Evolutionary conservation across 441 rosid species (phyloP), one percentile per base, ranked within the genome.

Genomic region (Manihot esculenta): DNA sequence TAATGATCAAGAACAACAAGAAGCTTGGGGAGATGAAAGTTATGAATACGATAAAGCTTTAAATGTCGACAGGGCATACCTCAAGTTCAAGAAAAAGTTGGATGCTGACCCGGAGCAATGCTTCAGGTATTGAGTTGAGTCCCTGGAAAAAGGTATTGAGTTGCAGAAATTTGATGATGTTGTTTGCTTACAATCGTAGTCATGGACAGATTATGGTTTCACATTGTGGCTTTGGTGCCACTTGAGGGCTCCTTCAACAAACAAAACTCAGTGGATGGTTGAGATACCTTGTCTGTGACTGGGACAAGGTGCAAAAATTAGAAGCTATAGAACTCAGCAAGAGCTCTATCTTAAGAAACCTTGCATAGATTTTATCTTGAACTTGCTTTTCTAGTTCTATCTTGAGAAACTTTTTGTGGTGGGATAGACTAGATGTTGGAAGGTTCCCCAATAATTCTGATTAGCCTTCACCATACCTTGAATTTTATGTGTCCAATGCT

Each of bases 11-110:
- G 86, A 70, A 71, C 74, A 64, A 64, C 91, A 83, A 75, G 94
- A 89, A 84, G 69, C 33, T 1, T 90, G 96, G 97, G 92, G 76
- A 41, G 85, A 76, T 26, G 99, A 94, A 81, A 71, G 47, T 21
- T 94, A 89, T 79, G 99, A 94, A 72, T 86, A 92, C 68, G 97
- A 92, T 81, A 81, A 74, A 84, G 96, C 99, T 50, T 61, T 89
- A 75, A 80, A 83, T 73, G 96, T 88, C 50, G 97, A 94, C 81
- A 85, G 97, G 75, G 84, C 86, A 64, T 94, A 88, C 78, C 92
- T 94, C 69, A 94, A 94, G 88, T 90, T 90, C 82, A 80, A 89
- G 71, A 94, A 92, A 76, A 80, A 80, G 72, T 72, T 92, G 84
- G 99, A 94, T 84, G 84, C 85, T 50, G 73, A 84, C 50, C 97